A percentile compares a stretch with the other conserved stretches of the same genome.
Conservation (phyloP, 495 filamentous ascomycete genomes). For the Astrocystis sublimbata region DNA sequence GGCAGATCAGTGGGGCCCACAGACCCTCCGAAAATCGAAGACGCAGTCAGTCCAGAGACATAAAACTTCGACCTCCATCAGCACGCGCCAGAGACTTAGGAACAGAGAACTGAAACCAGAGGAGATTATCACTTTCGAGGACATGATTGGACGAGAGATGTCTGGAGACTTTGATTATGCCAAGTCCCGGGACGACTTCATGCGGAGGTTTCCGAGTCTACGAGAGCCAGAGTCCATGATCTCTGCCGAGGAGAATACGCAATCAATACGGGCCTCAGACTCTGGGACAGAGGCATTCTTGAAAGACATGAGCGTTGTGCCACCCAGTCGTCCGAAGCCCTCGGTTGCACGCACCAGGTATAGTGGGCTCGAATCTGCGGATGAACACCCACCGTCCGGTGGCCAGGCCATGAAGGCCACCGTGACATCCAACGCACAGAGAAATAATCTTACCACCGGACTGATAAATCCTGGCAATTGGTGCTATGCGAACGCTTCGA, state of each 20-base stretch:
- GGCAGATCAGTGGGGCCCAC: constrained; percentile 73
- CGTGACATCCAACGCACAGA: neutral
- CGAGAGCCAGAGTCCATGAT: constrained; percentile 75
- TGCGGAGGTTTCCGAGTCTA: constrained; percentile 78
- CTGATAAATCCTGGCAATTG: constrained; percentile 76
- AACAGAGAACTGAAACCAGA: constrained; percentile 31
- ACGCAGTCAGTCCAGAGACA: constrained; percentile 29
- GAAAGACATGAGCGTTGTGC: constrained; percentile 34
- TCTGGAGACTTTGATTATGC: constrained; percentile 43
- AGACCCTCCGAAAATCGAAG: constrained; percentile 53
- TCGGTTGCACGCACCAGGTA: constrained; percentile 84
- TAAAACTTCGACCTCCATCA: constrained; percentile 15
- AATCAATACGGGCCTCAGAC: constrained; percentile 13
- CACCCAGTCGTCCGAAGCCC: constrained; percentile 74
- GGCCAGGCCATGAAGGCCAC: constrained; percentile 36
- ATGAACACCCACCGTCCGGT: constrained; percentile 40
- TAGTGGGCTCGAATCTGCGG: constrained; percentile 71
- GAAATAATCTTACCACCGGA: constrained; percentile 54
- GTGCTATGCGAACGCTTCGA: constrained; percentile 88
- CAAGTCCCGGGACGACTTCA: constrained; percentile 69
- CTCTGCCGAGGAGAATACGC: constrained; percentile 25
- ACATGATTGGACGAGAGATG: constrained; percentile 45
- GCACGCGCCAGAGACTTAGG: constrained; percentile 13
- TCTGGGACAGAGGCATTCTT: constrained; percentile 39
- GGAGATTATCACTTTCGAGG: constrained; percentile 45